Percentiles rank a stretch among this genome's conserved stretches.
phyloP scores from a whole-genome alignment of 371 early-diverging fungal species.

The Capillidium rhysosporum region DNA sequence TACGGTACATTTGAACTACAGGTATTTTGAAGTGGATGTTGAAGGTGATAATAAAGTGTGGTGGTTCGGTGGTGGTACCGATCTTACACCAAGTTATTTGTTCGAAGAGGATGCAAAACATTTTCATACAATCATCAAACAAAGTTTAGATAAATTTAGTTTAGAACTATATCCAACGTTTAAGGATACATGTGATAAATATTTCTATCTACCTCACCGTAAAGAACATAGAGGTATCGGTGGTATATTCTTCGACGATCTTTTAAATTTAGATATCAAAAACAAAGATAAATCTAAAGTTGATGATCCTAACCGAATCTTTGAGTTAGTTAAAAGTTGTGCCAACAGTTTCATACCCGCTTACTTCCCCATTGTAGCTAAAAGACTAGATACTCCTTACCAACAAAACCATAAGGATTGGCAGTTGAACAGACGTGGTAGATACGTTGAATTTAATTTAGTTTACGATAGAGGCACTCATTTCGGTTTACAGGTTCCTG shows the following conservation, averaged over 20 bases:
- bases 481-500: constrained; percentile 71
- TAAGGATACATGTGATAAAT: constrained; percentile 70
- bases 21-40: constrained; percentile 79
- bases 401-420: constrained; percentile 43
- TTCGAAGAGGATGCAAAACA: constrained; percentile 59
- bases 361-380: constrained; percentile 54
- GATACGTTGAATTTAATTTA: constrained; percentile 80
- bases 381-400: constrained; percentile 39
- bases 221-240: constrained; percentile 70
- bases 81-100: constrained; percentile 60
- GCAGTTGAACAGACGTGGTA: constrained; percentile 72
- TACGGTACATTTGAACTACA: constrained; percentile 89
- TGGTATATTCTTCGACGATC: constrained; percentile 76
- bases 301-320: constrained; percentile 14
- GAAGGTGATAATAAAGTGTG: constrained; percentile 27
- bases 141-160: constrained; percentile 56
- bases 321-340: constrained; percentile 42
- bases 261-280: constrained; percentile 42
- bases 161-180: constrained; percentile 42
- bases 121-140: constrained; percentile 59
- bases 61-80: constrained; percentile 81
- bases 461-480: constrained; percentile 78
- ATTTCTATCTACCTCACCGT: constrained; percentile 59
- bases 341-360: constrained; percentile 50
- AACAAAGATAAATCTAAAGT: not conserved